phyloP scores from a whole-genome alignment of 176 grass and related monocot genomes.

The Eragrostis curvula region DNA sequence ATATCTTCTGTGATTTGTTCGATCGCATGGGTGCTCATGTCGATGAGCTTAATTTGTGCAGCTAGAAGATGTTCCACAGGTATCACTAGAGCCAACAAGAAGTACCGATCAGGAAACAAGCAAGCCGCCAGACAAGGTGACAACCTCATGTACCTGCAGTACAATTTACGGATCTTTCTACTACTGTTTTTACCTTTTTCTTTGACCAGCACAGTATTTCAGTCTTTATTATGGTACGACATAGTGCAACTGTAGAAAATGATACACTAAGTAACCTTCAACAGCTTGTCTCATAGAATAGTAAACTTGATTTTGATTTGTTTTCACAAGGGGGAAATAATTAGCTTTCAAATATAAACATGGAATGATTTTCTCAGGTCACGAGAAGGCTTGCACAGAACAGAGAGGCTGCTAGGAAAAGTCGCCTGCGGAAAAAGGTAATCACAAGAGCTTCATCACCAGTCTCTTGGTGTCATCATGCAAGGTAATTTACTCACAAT shows the following conservation, averaged over 20 bases:
- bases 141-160: not conserved
- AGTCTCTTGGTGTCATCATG: not conserved
- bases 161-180: not conserved
- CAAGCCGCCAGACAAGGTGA: slow-evolving; percentile 68
- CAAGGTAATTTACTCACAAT: not conserved
- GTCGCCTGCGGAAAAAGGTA: slow-evolving; percentile 90
- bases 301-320: not conserved
- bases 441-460: not conserved
- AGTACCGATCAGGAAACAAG: slow-evolving; percentile 65
- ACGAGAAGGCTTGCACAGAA: slow-evolving; percentile 84
- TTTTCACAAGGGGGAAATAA: not conserved
- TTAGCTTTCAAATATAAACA: not conserved
- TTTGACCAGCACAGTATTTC: not conserved
- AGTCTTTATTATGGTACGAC: not conserved
- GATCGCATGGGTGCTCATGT: slow-evolving; percentile 1
- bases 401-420: slow-evolving; percentile 89
- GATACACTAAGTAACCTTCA: not conserved
- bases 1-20: not conserved
- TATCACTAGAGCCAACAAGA: slow-evolving; percentile 41
- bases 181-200: not conserved
- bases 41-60: slow-evolving; percentile 32
- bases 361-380: slow-evolving; percentile 56
- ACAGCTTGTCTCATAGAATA: not conserved
- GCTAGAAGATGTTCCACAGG: slow-evolving; percentile 55
- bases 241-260: too few relatives aligned